A percentile compares a stretch with the other conserved stretches of the same genome.
Conservation (phyloP, 2,329 filamentous ascomycete species). For the Penicillium glabrum region DNA sequence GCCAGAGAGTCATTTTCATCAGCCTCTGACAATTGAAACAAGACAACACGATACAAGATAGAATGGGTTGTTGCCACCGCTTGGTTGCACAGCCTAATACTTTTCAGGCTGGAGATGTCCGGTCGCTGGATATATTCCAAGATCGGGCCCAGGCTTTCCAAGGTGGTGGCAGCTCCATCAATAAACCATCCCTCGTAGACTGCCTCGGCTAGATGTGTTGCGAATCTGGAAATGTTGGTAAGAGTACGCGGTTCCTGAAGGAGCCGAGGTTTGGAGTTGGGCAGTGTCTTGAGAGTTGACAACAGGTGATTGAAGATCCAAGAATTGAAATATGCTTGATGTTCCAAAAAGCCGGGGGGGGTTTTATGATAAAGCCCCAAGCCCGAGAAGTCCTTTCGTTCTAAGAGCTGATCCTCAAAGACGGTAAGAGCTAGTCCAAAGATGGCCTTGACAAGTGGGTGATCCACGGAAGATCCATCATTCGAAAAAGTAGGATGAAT, state of each 20-base stretch:
- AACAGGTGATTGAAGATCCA: constrained; percentile 78
- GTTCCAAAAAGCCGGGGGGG: constrained; percentile 88
- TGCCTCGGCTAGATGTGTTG: constrained; percentile 78
- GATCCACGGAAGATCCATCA: constrained; percentile 54
- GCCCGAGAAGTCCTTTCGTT: constrained; percentile 85
- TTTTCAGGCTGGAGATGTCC: constrained; percentile 77
- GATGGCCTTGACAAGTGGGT: constrained; percentile 72
- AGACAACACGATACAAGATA: constrained; percentile 74
- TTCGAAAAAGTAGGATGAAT: constrained; percentile 59
- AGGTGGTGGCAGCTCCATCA: constrained; percentile 75
- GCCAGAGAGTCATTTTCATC: constrained; percentile 68
- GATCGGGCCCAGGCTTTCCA: constrained; percentile 82
- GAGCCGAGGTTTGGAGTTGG: constrained; percentile 70
- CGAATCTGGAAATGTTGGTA: constrained; percentile 81
- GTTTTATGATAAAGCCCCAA: constrained; percentile 83
- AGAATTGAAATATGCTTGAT: constrained; percentile 93
- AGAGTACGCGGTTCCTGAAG: constrained; percentile 80
- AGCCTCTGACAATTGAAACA: constrained; percentile 80
- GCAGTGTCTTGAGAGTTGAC: constrained; percentile 65
- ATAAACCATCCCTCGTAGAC: constrained; percentile 97
- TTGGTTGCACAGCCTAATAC: constrained; percentile 85
- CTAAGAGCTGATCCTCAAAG: constrained; percentile 81
- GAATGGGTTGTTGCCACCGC: constrained; percentile 73
- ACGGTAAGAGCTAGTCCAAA: constrained; percentile 75
- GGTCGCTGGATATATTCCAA: constrained; percentile 87